A percentile compares a stretch with the other conserved stretches of the same genome.
Conservation (phyloP, 1,139 yeast genomes). For the Arxiozyma telluris region DNA sequence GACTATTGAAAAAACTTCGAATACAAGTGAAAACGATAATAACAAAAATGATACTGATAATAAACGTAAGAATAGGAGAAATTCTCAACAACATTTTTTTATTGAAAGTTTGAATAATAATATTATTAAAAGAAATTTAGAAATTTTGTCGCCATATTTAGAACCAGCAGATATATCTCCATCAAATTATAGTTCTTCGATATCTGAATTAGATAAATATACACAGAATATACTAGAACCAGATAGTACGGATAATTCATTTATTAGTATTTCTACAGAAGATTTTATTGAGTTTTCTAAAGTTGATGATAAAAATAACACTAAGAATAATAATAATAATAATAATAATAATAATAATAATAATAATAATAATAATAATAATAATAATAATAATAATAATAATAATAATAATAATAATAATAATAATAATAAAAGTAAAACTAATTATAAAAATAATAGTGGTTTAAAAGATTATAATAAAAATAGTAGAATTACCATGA, state of each 20-base stretch:
- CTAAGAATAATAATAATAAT: too few species aligned
- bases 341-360: too few species aligned
- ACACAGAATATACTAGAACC: background rate
- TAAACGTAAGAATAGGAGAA: background rate
- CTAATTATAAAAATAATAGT: background rate
- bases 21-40: background rate
- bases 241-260: background rate
- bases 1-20: background rate
- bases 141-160: conserved; percentile 17
- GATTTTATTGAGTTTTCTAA: background rate
- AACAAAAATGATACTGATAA: background rate
- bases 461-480: background rate
- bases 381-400: too few species aligned
- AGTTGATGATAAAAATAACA: background rate
- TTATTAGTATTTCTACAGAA: background rate
- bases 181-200: background rate
- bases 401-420: too few species aligned
- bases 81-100: background rate
- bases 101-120: conserved; percentile 1
- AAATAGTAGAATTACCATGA: background rate
- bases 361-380: too few species aligned
- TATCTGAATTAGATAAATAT: background rate
- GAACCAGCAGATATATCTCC: background rate
- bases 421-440: too few species aligned
- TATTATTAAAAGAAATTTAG: conserved; percentile 12